Evolutionary conservation across 805 yeast species (phyloP), one percentile per base, ranked within the genome.

Genomic region (Kluyveromyces nonfermentans): DNA sequence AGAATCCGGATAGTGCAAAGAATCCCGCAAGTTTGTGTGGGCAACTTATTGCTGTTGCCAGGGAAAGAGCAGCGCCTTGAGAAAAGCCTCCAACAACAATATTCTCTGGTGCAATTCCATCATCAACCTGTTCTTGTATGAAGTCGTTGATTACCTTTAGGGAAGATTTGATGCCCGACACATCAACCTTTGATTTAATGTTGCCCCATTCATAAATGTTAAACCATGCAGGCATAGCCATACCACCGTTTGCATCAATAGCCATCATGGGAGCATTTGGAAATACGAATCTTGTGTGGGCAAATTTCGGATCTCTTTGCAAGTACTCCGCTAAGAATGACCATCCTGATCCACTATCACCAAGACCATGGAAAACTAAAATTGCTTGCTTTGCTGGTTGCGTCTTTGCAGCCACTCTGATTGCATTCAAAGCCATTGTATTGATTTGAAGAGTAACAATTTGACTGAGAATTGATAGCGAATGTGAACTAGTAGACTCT

Each of bases 21-120:
- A 85, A 71, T 1, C 96, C 97, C 7, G 85, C 97, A 17, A 89
- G 68, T 55, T 82, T 83, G 44, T 67, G 58, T 16, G 79, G 78
- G 28, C 72, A 60, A 9, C 73, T 62, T 0, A 80, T 68, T 18
- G 77, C 69, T 14, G 82, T 57, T 2, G 85, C 86, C 46, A 85
- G 66, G 1, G 93, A 67, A 9, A 90, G 48, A 1, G 95, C 88
- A 40, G 87, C 94, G 44, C 98, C 98, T 65, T 93, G 98, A 4
- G 94, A 82, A 60, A 93, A 93, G 0, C 98, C 98, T 31, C 97
- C 97, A 45, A 93, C 69, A n/a, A 93, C 68, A 38, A 93, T 83
- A 42, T 83, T 75, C 15, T 77, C 77, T 0, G 82, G 69, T 4
- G 75, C 71, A 31, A 84, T 73, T 8, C 82, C 77, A 6, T 54